Conservation (phyloP, 306 rosid species). For the barrel medic (Medicago truncatula) region DNA sequence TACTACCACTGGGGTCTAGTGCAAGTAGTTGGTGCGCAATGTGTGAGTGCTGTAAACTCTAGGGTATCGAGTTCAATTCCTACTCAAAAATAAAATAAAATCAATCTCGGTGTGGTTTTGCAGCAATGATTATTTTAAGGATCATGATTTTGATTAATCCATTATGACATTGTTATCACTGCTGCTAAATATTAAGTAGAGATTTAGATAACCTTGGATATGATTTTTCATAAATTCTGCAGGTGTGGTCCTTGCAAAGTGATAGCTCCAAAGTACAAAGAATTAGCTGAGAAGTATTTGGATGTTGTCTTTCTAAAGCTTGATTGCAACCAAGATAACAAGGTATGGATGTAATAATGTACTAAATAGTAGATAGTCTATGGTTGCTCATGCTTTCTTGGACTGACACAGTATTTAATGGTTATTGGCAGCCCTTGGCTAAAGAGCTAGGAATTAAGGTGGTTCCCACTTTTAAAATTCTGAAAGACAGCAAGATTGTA, state of each 20-base stretch:
- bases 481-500: constrained; percentile 77
- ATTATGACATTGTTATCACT: constrained; percentile 7
- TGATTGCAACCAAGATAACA: constrained; percentile 92
- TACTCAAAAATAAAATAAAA: background rate
- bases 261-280: constrained; percentile 84
- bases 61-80: background rate
- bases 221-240: constrained; percentile 39
- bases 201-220: constrained; percentile 34
- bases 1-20: background rate
- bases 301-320: constrained; percentile 95
- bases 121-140: constrained; percentile 9
- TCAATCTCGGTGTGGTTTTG: constrained; percentile 28
- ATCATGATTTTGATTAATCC: constrained; percentile 7
- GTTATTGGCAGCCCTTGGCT: constrained; percentile 78
- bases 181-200: constrained; percentile 19
- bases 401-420: constrained; percentile 34
- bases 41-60: background rate
- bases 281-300: constrained; percentile 73
- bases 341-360: constrained; percentile 51
- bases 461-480: constrained; percentile 95
- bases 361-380: background rate
- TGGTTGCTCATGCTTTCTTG: background rate
- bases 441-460: constrained; percentile 96
- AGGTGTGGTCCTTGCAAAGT: constrained; percentile 99
- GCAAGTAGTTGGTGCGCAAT: background rate